Evolutionary conservation across 2,329 filamentous ascomycete genomes (phyloP), one percentile per base, ranked within the genome.

Genomic region (Cladosporium sp.): DNA sequence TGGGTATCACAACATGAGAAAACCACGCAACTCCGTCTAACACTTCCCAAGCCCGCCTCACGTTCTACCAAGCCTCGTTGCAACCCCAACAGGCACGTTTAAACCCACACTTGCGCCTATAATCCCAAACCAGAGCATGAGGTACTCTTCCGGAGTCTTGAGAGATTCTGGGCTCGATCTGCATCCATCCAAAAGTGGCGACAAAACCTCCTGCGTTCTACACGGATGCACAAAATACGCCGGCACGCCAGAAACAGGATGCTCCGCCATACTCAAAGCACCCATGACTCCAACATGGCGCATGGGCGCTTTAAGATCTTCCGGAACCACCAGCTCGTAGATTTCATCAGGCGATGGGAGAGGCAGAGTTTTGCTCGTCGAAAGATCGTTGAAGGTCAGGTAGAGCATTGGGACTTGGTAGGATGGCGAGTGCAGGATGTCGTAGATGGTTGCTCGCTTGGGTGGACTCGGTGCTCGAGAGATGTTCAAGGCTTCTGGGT

Each of bases 141-240:
- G 76, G 72, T 97, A 97, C 60, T 84, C 76, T 61, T 83, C 66
- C 5, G 74, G 67, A 7, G 11, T 12, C 1, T 22, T 11, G 11
- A 9, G 30, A 7, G 4, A n/a, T n/a, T 61, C 55, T 9, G 9
- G 9, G 9, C 22, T 9, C 4, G 22, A 4, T 27, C 9, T 9
- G 12, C n/a, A 4, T 50, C 58, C 48, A 4, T 39, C 59, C 43
- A 61, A 60, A 12, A 67, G 62, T 69, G 65, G 76, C 73, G 64
- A 74, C 78, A 97, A 86, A 46, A 87, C 86, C 57, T 92, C 85
- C 50, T 86, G 86, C 7, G 93, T 87, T 66, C 88, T 82, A 70
- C 93, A 97, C 19, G 93, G 92, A 71, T 98, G 93, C 59, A 97
- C 78, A 69, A 95, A 96, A 69, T 92, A 96, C 43, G 83, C 80